Conservation (phyloP, 1,284 basidiomycete genomes). For the Boletus sp. region DNA sequence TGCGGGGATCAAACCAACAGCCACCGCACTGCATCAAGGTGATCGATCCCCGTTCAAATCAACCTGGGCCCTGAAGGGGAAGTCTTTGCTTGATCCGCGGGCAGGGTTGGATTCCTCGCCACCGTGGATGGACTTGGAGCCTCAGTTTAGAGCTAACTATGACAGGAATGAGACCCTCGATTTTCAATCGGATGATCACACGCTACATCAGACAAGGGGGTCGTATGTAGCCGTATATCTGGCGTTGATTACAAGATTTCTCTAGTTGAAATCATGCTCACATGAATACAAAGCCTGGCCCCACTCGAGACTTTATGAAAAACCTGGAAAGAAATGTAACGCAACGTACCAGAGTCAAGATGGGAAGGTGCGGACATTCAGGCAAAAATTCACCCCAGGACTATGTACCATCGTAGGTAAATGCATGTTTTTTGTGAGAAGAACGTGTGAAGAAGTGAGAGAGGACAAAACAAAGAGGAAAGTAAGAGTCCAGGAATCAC, state of each 20-base stretch:
- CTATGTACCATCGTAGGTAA: background rate
- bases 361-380: background rate
- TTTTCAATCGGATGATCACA: background rate
- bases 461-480: constrained; percentile 19
- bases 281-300: background rate
- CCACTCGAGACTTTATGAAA: background rate
- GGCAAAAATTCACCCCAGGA: background rate
- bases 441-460: background rate
- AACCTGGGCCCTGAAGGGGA: background rate
- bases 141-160: too few relatives aligned
- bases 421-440: constrained; percentile 1
- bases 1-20: background rate
- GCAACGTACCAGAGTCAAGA: constrained; percentile 1
- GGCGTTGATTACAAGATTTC: background rate
- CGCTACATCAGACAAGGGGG: background rate
- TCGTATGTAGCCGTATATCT: background rate
- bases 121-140: background rate
- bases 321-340: background rate
- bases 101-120: background rate
- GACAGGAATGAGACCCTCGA: too few relatives aligned
- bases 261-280: background rate
- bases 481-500: constrained; percentile 1
- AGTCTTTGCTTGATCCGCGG: constrained; percentile 10
- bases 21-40: background rate
- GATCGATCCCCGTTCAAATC: background rate